Percentiles rank a stretch among this genome's conserved stretches.
These are phyloP conservation scores for Diplodia intermedia DNA, from an alignment of 2,329 filamentous ascomycete genomes.

Conservation along the genomic window DNA sequence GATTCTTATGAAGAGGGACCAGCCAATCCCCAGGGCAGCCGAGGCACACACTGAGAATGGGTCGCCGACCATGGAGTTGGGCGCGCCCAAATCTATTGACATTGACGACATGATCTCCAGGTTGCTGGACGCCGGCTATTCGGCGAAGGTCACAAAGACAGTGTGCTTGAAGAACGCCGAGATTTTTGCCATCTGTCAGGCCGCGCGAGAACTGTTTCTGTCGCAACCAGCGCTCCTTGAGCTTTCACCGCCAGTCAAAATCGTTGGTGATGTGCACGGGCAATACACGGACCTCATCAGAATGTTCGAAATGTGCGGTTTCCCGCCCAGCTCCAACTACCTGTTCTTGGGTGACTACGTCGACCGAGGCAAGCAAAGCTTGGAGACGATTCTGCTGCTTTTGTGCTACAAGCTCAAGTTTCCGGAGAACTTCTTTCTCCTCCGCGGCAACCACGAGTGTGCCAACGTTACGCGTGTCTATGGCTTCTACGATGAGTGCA, in stretches of 20 bases:
- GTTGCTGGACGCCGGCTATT: constrained; percentile 91
- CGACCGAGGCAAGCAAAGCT: constrained; percentile 91
- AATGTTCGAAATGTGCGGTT: constrained; percentile 98
- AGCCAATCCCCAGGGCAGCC: constrained; percentile 66
- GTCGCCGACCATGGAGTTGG: constrained; percentile 75
- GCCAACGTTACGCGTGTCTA: constrained; percentile 95
- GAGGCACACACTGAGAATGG: constrained; percentile 51
- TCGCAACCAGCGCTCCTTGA: constrained; percentile 92
- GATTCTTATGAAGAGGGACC: constrained; percentile 84
- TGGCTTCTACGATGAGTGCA: constrained; percentile 98
- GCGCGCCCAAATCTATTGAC: constrained; percentile 89
- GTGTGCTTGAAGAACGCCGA: constrained; percentile 98
- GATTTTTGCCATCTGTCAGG: constrained; percentile 90
- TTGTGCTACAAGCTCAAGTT: constrained; percentile 98
- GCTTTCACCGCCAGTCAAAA: constrained; percentile 93
- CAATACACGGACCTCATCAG: constrained; percentile 96
- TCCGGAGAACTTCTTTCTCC: constrained; percentile 94
- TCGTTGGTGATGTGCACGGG: constrained; percentile 95
- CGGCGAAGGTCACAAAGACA: constrained; percentile 95
- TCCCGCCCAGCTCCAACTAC: constrained; percentile 89
- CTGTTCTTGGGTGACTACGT: constrained; percentile 96
- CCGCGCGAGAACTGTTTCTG: constrained; percentile 85
- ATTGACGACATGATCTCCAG: constrained; percentile 97
- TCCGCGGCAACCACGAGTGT: constrained; percentile 95
- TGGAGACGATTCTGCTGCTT: constrained; percentile 91